Base-by-base conservation (phyloP, 2,329 filamentous ascomycete genomes). In the Pleomassaria siparia region DNA sequence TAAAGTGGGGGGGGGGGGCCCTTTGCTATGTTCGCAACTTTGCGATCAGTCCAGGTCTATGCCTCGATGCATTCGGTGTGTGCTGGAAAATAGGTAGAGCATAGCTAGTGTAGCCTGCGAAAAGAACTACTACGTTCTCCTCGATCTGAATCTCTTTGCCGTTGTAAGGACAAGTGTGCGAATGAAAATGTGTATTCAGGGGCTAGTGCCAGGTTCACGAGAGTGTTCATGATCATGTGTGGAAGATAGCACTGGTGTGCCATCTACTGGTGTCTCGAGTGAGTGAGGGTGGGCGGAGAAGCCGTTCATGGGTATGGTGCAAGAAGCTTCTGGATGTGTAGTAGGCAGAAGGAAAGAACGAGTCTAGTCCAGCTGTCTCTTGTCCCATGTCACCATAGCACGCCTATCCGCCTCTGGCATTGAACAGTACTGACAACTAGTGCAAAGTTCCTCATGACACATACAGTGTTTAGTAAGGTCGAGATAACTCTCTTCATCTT, bases 71-170 rank as follows among this genome's bases (percentile, higher is more conserved):
- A 21, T 26, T 46, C 20, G 35, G 21, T 35, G 18, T 10, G 25
- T 26, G 20, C 37, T 37, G 20, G 37, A 16, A 32, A 22, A 29
- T 32, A 35, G 37, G 25, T 43, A 47, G 44, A 47, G 33, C 40
- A 29, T 12, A 37, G 18, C 41, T 49, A 21, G 22, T 18, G 28
- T 25, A 35, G 28, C 35, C 36, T 21, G 21, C n/a, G 13, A 35
- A 40, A 48, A 32, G 20, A 21, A 43, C 6, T n/a, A 1, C 12
- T 48, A 37, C 24, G 24, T 48, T 40, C 25, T n/a, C 25, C 22
- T 37, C 36, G 35, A 5, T 35, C 13, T 22, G 26, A 20, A 35
- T 36, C 16, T 25, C 10, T 15, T 20, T 44, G 29, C 20, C 7
- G 26, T 21, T 13, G 15, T 43, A 25, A 30, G 12, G 18, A 2